phyloP scores from a whole-genome alignment of 768 basidiomycete genomes.

The Ramaria rubella region DNA sequence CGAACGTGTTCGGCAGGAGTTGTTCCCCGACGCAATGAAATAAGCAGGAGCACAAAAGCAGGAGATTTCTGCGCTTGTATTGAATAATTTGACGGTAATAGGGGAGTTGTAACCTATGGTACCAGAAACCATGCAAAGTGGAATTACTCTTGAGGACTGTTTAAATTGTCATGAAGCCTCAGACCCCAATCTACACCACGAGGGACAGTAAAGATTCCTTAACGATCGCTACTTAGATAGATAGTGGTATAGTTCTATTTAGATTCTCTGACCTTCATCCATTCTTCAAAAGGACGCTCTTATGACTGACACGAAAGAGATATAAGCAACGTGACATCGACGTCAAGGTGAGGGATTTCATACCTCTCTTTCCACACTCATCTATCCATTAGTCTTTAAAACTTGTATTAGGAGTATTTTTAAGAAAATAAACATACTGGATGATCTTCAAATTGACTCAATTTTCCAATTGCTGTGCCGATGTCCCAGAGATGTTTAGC shows the following conservation, averaged over 20 bases:
- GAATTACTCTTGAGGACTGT: too few species aligned
- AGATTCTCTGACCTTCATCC: conserved; percentile 10
- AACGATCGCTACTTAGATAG: too few species aligned
- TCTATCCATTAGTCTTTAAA: background rate
- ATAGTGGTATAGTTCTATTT: too few species aligned
- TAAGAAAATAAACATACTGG: background rate
- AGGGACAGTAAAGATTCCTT: too few species aligned
- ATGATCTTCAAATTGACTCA: conserved; percentile 11
- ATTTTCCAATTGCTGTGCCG: conserved; percentile 2
- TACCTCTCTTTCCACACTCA: conserved; percentile 9
- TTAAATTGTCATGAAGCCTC: too few species aligned
- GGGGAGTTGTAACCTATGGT: too few species aligned
- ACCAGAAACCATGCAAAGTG: too few species aligned
- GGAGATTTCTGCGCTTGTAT: too few species aligned
- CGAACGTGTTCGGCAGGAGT: conserved; percentile 29
- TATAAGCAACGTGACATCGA: background rate
- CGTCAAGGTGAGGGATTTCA: background rate
- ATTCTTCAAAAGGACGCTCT: conserved; percentile 1
- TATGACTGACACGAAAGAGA: background rate
- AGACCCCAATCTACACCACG: too few species aligned
- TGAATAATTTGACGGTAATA: too few species aligned
- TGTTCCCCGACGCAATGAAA: conserved; percentile 28
- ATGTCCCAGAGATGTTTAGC: conserved; percentile 9
- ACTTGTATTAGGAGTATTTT: background rate
- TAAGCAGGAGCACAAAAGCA: too few species aligned